Evolutionary conservation across 495 filamentous ascomycete genomes (phyloP).

Genomic region (Penicillium fimorum): DNA sequence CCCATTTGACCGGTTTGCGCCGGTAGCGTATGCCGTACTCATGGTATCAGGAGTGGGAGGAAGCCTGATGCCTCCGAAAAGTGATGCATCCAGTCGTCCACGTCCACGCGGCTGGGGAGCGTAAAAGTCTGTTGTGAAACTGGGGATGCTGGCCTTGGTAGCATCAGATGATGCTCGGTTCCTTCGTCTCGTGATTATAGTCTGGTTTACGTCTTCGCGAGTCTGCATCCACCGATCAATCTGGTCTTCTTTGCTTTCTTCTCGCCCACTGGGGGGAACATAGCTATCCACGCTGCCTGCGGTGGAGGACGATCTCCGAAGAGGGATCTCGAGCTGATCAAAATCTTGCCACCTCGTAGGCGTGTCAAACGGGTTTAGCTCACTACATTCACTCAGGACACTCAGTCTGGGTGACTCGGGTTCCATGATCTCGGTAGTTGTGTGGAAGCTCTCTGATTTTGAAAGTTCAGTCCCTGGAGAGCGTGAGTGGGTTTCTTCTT

Average conservation of each 20-base stretch:
- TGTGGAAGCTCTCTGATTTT: conserved; percentile 40
- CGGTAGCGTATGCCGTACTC: conserved; percentile 38
- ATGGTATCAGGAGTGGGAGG: conserved; percentile 49
- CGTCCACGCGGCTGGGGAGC: conserved; percentile 27
- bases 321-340: conserved; percentile 36
- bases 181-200: conserved; percentile 22
- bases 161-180: conserved; percentile 21
- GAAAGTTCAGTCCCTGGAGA: conserved; percentile 32
- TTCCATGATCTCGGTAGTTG: conserved; percentile 32
- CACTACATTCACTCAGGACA: conserved; percentile 76
- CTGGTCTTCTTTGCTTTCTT: conserved; percentile 22
- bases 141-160: conserved; percentile 17
- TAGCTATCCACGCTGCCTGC: conserved; percentile 22
- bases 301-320: conserved; percentile 25
- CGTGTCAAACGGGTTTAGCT: conserved; percentile 61
- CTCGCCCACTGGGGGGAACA: conserved; percentile 8
- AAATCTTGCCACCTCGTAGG: conserved; percentile 19
- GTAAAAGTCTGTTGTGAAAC: conserved; percentile 22
- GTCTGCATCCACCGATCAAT: conserved; percentile 37
- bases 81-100: conserved; percentile 29
- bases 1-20: conserved; percentile 22
- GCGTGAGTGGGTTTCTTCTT: conserved; percentile 39
- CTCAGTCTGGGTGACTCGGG: conserved; percentile 65
- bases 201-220: conserved; percentile 18
- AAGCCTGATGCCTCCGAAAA: conserved; percentile 37